Evolutionary conservation across 208 protist genomes (phyloP).

Genomic region (Crithidia bombi): DNA sequence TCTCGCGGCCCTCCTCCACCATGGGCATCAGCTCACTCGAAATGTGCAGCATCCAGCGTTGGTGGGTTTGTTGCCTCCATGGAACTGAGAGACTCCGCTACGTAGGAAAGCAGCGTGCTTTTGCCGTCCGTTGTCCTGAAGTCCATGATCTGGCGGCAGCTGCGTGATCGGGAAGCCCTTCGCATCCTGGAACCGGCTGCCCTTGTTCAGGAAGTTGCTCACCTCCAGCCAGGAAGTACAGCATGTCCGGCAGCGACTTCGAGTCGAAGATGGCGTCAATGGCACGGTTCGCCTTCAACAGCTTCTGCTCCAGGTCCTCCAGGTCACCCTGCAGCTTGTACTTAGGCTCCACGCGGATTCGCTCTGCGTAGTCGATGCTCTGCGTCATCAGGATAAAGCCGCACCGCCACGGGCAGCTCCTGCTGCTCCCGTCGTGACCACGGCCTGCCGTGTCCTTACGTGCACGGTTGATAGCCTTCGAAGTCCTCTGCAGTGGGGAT

Average conservation of each 20-base stretch:
- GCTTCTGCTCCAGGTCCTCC: constrained; percentile 63
- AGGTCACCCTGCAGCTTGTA: constrained; percentile 52
- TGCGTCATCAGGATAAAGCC: constrained; percentile 84
- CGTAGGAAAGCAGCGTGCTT: constrained; percentile 59
- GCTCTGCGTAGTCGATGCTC: constrained; percentile 71
- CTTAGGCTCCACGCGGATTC: constrained; percentile 79
- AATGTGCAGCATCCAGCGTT: constrained; percentile 49
- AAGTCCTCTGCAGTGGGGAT: constrained; percentile 69
- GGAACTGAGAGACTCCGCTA: constrained; percentile 42
- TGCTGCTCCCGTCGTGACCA: constrained; percentile 53
- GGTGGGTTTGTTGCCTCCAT: constrained; percentile 23
- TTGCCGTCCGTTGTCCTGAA: constrained; percentile 74
- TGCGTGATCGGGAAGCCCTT: constrained; percentile 82
- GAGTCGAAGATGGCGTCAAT: constrained; percentile 55
- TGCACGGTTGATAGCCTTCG: constrained; percentile 52
- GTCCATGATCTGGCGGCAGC: constrained; percentile 64
- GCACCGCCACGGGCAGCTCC: constrained; percentile 50
- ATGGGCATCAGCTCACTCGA: constrained; percentile 60
- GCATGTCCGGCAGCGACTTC: constrained; percentile 53
- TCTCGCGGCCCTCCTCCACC: constrained; percentile 51
- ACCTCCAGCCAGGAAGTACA: constrained; percentile 62
- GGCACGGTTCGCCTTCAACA: constrained; percentile 40
- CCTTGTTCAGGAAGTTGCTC: constrained; percentile 80
- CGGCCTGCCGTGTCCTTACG: constrained; percentile 41
- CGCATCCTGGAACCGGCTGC: constrained; percentile 71